A percentile compares a stretch with the other conserved stretches of the same genome.
Conservation (phyloP, 2,329 filamentous ascomycete species). For the Dichotomopilus funicola region DNA sequence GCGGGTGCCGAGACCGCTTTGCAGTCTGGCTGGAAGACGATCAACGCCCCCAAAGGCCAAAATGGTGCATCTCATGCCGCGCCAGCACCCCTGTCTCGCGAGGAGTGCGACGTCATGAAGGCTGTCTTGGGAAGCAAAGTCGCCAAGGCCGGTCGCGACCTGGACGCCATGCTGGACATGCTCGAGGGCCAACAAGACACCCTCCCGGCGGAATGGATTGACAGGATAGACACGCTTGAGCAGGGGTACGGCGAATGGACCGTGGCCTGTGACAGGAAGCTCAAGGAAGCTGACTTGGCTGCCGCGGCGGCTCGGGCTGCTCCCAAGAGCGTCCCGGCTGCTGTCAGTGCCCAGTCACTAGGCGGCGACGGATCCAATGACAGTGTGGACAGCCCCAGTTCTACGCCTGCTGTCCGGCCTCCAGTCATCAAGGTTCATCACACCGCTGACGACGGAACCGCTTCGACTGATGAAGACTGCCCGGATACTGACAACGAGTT, state of each 20-base stretch:
- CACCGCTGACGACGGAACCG: constrained; percentile 3
- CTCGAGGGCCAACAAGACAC: constrained; percentile 80
- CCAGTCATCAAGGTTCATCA: constrained; percentile 20
- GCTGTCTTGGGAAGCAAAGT: constrained; percentile 62
- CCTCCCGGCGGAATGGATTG: constrained; percentile 80
- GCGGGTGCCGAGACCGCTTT: constrained; percentile 60
- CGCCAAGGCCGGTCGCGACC: constrained; percentile 58
- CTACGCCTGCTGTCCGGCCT: neutral
- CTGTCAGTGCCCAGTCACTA: neutral
- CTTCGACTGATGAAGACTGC: neutral
- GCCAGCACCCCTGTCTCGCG: constrained; percentile 32
- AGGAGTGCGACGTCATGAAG: constrained; percentile 54
- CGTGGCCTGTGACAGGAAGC: constrained; percentile 64
- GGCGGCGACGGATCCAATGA: neutral
- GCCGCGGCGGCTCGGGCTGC: constrained; percentile 6
- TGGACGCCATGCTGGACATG: constrained; percentile 82
- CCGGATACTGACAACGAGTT: neutral
- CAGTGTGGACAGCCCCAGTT: neutral
- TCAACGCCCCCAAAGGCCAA: constrained; percentile 29
- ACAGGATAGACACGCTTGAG: constrained; percentile 76
- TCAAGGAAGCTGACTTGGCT: constrained; percentile 59
- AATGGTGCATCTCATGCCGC: constrained; percentile 16
- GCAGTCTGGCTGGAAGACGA: constrained; percentile 58
- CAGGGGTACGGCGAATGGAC: constrained; percentile 74
- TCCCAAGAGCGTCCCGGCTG: neutral